These are phyloP conservation scores for Pelargonium citronellum DNA, from an alignment of 441 rosid species.

Conservation along the genomic window DNA sequence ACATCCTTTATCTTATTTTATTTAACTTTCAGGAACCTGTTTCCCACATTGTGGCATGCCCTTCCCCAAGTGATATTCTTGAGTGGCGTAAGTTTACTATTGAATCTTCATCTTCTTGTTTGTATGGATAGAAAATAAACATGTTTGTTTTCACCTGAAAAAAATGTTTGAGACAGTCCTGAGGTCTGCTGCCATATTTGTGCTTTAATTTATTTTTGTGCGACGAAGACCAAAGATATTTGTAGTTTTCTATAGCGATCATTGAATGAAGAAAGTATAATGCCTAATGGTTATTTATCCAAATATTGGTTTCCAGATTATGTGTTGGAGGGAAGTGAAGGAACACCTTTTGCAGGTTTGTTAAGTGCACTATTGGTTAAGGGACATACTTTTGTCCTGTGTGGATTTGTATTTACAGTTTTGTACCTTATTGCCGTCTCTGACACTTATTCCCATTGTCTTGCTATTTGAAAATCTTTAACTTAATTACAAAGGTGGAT, in stretches of 20 bases:
- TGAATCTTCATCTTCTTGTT: constrained; percentile 3
- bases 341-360: constrained; percentile 94
- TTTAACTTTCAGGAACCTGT: constrained; percentile 77
- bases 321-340: constrained; percentile 92
- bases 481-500: constrained; percentile 52
- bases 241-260: not conserved
- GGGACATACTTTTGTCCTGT: not conserved
- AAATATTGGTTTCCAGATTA: constrained; percentile 57
- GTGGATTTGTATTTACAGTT: constrained; percentile 12
- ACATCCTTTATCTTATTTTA: not conserved
- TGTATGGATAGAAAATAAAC: not conserved
- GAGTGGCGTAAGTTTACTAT: constrained; percentile 84
- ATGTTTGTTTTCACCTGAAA: not conserved
- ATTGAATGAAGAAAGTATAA: not conserved
- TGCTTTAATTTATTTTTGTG: not conserved
- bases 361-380: constrained; percentile 1
- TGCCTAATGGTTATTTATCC: not conserved
- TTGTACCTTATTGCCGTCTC: constrained; percentile 17
- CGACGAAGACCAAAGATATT: not conserved
- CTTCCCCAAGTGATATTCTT: constrained; percentile 85
- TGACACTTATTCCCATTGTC: not conserved
- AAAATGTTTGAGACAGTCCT: not conserved
- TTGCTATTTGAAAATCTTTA: constrained; percentile 11
- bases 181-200: not conserved
- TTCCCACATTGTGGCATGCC: constrained; percentile 88